These are phyloP conservation scores for Inonotus hispidus DNA, from an alignment of 1,284 basidiomycete species.

Conservation along the genomic window DNA sequence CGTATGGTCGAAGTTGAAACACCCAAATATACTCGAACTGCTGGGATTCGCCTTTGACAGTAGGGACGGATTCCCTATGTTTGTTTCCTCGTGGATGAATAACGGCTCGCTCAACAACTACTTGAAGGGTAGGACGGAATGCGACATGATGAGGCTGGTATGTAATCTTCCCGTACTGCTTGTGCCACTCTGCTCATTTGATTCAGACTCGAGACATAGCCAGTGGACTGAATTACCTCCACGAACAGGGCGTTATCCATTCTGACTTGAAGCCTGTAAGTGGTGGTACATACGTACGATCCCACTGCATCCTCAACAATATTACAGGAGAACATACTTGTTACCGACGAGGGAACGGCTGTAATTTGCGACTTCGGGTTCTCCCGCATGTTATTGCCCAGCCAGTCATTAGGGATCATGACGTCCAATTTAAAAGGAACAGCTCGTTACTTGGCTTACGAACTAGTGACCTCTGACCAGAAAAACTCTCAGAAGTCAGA, in stretches of 20 bases:
- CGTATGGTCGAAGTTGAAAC: conserved; percentile 13
- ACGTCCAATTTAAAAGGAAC: not conserved
- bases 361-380: conserved; percentile 11
- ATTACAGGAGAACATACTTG: conserved; percentile 8
- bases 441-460: not conserved
- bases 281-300: not conserved
- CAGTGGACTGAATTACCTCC: conserved; percentile 12
- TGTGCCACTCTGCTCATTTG: not conserved
- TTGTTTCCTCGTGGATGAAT: conserved; percentile 13
- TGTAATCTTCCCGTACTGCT: not conserved
- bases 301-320: not conserved
- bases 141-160: conserved; percentile 1
- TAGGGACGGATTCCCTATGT: not conserved
- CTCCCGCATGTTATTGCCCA: not conserved
- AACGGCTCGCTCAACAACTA: conserved; percentile 6
- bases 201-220: conserved; percentile 5
- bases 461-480: not conserved
- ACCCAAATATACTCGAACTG: conserved; percentile 9
- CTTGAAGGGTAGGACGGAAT: not conserved
- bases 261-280: conserved; percentile 15
- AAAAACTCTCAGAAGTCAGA: conserved; percentile 3
- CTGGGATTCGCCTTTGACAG: conserved; percentile 5
- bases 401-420: not conserved
- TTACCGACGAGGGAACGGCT: not conserved
- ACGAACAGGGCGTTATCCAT: conserved; percentile 11